Conservation (phyloP, 2,329 filamentous ascomycete species). For the Calonectria multiphialidica region DNA sequence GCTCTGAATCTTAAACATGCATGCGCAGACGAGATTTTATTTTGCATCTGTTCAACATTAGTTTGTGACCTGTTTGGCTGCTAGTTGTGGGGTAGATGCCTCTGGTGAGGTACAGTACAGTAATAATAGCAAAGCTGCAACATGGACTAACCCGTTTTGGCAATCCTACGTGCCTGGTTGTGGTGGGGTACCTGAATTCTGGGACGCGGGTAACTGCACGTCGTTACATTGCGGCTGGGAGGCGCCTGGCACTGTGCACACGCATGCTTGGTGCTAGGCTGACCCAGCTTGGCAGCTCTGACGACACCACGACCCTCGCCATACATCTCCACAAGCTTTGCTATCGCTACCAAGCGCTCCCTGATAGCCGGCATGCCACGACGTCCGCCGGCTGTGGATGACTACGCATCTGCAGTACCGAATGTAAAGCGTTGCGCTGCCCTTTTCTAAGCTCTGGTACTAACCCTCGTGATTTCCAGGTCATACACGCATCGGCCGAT, state of each 20-base stretch:
- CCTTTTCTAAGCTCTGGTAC: constrained; percentile 6
- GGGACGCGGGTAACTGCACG: background rate
- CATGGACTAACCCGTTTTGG: background rate
- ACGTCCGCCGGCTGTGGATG: constrained; percentile 59
- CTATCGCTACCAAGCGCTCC: constrained; percentile 13
- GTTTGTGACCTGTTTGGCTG: background rate
- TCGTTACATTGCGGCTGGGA: background rate
- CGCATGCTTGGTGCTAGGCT: background rate
- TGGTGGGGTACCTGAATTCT: background rate
- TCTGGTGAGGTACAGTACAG: too few relatives aligned
- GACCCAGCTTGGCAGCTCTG: constrained; percentile 6
- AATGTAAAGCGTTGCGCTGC: constrained; percentile 50
- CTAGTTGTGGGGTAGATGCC: background rate
- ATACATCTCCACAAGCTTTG: constrained; percentile 27
- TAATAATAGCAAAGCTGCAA: too few relatives aligned
- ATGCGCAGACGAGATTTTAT: too few relatives aligned
- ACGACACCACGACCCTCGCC: constrained; percentile 30
- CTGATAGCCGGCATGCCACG: constrained; percentile 54
- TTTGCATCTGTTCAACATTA: too few relatives aligned
- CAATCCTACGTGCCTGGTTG: background rate
- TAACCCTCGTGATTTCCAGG: constrained; percentile 63
- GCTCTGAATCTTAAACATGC: too few relatives aligned
- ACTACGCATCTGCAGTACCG: constrained; percentile 60
- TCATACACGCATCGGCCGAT: constrained; percentile 92
- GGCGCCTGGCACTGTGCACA: background rate